These are phyloP conservation scores for Malania oleifera DNA, from an alignment of 164 flowering plant genomes.

Conservation along the genomic window DNA sequence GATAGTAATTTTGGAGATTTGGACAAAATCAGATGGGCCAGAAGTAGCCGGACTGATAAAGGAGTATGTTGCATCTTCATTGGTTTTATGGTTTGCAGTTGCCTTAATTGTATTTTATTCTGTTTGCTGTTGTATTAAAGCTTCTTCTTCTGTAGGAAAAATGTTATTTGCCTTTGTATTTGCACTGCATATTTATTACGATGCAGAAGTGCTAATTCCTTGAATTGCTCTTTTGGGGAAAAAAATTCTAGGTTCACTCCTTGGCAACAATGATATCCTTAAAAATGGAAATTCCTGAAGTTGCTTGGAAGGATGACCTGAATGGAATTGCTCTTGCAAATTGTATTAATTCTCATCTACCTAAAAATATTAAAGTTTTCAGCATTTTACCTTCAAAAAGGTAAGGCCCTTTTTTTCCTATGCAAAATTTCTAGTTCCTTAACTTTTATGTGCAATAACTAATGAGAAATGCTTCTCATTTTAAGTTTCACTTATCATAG, in stretches of 20 bases:
- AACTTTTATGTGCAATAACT: not conserved
- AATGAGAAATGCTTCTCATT: not conserved
- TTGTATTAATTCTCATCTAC: conserved; percentile 57
- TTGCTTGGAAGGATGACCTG: conserved; percentile 78
- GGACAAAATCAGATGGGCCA: conserved; percentile 78
- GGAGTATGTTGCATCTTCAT: conserved; percentile 44
- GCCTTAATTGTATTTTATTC: not conserved
- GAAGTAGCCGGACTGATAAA: conserved; percentile 97
- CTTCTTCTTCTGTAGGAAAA: too few species aligned
- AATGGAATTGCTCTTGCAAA: conserved; percentile 68
- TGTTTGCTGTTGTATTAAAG: not conserved
- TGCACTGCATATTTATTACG: not conserved
- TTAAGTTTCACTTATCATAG: too few species aligned
- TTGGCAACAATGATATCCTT: conserved; percentile 76
- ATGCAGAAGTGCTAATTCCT: not conserved
- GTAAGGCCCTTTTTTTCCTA: conserved; percentile 25
- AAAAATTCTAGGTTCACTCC: conserved; percentile 68
- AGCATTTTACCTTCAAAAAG: conserved; percentile 79
- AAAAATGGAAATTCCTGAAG: conserved; percentile 88
- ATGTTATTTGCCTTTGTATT: not conserved
- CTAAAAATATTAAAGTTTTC: conserved; percentile 66
- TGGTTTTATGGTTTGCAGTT: not conserved
- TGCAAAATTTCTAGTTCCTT: not conserved
- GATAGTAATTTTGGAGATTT: conserved; percentile 80
- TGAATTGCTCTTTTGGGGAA: conserved; percentile 1